Base-by-base conservation (phyloP, 495 filamentous ascomycete species). In the Hypomontagnella submonticulosa region DNA sequence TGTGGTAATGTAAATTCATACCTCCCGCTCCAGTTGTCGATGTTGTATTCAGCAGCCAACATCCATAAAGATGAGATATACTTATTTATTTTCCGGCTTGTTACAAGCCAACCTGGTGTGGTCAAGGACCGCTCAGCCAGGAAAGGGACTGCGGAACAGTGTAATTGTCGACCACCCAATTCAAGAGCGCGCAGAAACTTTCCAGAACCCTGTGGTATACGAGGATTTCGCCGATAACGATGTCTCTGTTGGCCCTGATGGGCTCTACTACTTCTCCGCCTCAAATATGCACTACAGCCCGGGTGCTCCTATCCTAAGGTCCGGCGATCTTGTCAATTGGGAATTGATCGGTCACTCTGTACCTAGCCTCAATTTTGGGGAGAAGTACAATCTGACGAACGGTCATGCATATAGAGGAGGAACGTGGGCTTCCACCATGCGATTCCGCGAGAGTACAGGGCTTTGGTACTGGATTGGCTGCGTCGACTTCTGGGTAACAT, bases 401-500 rank as follows among this genome's bases (percentile, higher is more conserved):
- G 60, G 51, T 16, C 43, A 50, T 34, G 83, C 82, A 3, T 88
- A 87, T 67, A 72, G 79, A 7, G 73, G 79, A 46, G 85, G 84
- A 18, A 84, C 81, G 10, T 87, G 83, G 83, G 86, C 86, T 0
- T 81, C 77, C 2, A 82, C 79, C 0, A 71, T 87, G 56, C 73
- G 80, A 19, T 84, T 85, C 67, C 80, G 81, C 10, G 32, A 71
- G 19, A 81, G 76, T 33, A 79, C 70, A 49, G 75, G 74, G 13
- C 66, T 66, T 1, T 89, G 77, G 66, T 85, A 87, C 72, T 89
- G 83, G 83, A 77, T 84, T 9, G 84, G 84, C 12, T 87, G 85
- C 55, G 73, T 86, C 30, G 77, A 81, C 12, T 79, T 63, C 64
- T 71, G 58, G 44, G 65, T 71, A 56, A 79, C 67, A 4, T 84